Percentiles rank a stretch among this genome's conserved stretches.
phyloP scores from a whole-genome alignment of 2,329 filamentous ascomycete genomes.

The Alternaria longipes region DNA sequence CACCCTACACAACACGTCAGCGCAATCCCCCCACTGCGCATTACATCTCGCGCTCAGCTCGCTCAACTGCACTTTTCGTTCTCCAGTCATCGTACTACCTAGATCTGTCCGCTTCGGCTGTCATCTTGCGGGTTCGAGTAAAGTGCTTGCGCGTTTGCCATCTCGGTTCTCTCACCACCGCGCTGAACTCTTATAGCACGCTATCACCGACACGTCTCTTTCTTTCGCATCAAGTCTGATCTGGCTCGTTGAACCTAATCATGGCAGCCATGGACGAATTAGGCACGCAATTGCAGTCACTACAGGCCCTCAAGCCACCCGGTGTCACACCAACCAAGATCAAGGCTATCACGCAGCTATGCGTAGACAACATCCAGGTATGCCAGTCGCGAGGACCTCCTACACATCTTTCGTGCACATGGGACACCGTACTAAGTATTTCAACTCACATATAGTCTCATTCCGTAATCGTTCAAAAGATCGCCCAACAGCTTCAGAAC shows the following conservation, averaged over 20 bases:
- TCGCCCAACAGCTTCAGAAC: conserved; percentile 97
- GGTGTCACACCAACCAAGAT: conserved; percentile 96
- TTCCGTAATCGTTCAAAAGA: conserved; percentile 92
- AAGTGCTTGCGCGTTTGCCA: conserved; percentile 37
- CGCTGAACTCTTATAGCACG: conserved; percentile 16
- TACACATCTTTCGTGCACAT: conserved; percentile 14
- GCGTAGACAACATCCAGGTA: conserved; percentile 66
- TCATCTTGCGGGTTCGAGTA: conserved; percentile 39
- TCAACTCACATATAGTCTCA: conserved; percentile 73
- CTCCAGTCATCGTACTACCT: conserved; percentile 37
- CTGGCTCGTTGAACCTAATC: conserved; percentile 41
- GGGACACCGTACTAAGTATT: conserved; percentile 37
- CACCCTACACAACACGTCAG: conserved; percentile 34
- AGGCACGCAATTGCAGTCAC: conserved; percentile 87
- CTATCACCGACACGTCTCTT: conserved; percentile 20
- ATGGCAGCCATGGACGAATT: conserved; percentile 86
- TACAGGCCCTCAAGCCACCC: conserved; percentile 89
- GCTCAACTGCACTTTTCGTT: conserved; percentile 34
- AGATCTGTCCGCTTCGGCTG: conserved; percentile 34
- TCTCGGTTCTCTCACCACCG: conserved; percentile 29
- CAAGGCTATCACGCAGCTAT: conserved; percentile 83
- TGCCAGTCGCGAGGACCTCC: conserved; percentile 28
- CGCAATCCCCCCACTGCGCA: conserved; percentile 26
- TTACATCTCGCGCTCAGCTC: conserved; percentile 30
- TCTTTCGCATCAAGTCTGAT: conserved; percentile 32